Evolutionary conservation across 768 basidiomycete genomes (phyloP).

Genomic region (Mycena vitilis): DNA sequence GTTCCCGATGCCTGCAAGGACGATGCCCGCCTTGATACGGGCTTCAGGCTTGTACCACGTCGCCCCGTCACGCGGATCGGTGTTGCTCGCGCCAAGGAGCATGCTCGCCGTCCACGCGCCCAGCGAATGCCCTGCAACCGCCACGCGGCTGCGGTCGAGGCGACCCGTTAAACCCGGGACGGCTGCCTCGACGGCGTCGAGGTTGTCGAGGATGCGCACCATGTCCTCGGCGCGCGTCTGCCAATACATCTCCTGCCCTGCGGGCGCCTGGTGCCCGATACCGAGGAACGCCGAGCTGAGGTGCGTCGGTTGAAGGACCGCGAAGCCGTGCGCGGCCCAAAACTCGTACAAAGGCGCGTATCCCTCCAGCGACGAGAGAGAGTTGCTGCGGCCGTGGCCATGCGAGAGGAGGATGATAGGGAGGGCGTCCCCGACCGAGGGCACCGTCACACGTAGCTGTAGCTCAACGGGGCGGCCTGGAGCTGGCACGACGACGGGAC

Average conservation of each 20-base stretch:
- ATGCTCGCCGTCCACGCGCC: conserved; percentile 9
- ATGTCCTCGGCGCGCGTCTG: conserved; percentile 17
- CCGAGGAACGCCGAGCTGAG: conserved; percentile 11
- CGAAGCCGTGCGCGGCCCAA: conserved; percentile 12
- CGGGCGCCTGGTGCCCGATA: conserved; percentile 1
- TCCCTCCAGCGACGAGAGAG: not conserved
- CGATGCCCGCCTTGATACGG: conserved; percentile 4
- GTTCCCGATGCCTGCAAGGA: not conserved
- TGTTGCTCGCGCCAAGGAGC: conserved; percentile 10
- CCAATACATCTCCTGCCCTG: conserved; percentile 8
- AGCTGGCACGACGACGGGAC: conserved; percentile 5
- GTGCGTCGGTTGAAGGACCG: conserved; percentile 11
- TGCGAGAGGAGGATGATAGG: conserved; percentile 7
- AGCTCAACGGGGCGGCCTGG: conserved; percentile 13
- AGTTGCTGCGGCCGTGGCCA: not conserved
- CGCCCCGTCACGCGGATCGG: conserved; percentile 6
- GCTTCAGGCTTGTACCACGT: conserved; percentile 4
- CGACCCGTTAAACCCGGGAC: not conserved
- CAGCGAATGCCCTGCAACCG: conserved; percentile 5
- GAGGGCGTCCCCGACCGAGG: not conserved
- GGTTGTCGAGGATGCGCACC: conserved; percentile 9
- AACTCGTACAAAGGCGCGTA: conserved; percentile 4
- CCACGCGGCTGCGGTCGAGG: conserved; percentile 1
- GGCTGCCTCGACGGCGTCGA: conserved; percentile 8
- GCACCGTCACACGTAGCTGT: conserved; percentile 2